A percentile compares a stretch with the other conserved stretches of the same genome.
Conservation (phyloP, 192 early-diverging fungal genomes). For the Dissophora ornata region DNA sequence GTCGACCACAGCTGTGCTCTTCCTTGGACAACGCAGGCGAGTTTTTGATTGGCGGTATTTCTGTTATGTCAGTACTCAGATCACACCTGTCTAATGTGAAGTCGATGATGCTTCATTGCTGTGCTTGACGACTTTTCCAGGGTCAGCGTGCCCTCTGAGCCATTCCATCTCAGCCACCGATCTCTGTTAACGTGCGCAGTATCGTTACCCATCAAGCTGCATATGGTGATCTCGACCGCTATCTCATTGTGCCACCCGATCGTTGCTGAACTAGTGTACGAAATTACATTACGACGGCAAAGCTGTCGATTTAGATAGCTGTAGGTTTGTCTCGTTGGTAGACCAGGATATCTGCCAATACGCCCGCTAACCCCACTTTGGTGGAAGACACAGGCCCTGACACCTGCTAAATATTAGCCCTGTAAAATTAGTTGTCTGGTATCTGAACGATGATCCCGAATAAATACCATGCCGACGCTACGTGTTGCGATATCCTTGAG, state of each 20-base stretch:
- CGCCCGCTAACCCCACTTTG: slow-evolving; percentile 19
- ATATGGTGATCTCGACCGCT: slow-evolving; percentile 6
- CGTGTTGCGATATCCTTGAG: not conserved
- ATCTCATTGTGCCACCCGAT: not conserved
- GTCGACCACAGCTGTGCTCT: too few species aligned
- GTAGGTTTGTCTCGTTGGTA: not conserved
- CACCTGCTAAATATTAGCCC: not conserved
- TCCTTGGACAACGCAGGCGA: too few species aligned
- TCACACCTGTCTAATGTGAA: too few species aligned
- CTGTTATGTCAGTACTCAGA: too few species aligned
- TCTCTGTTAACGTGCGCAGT: slow-evolving; percentile 3
- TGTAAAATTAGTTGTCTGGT: not conserved
- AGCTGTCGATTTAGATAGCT: slow-evolving; percentile 7
- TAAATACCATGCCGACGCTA: not conserved
- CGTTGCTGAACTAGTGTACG: not conserved
- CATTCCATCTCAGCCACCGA: not conserved
- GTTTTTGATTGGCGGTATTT: too few species aligned
- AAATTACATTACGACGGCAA: slow-evolving; percentile 20
- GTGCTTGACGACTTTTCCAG: too few species aligned
- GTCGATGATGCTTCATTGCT: slow-evolving; percentile 6
- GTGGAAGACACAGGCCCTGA: slow-evolving; percentile 16
- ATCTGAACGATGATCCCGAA: not conserved
- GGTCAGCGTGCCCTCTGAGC: slow-evolving; percentile 7
- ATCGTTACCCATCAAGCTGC: slow-evolving; percentile 13
- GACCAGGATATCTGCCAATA: slow-evolving; percentile 3